These are phyloP conservation scores for Lepidium aucheri DNA, from an alignment of 345 rosid species.

Conservation along the genomic window DNA sequence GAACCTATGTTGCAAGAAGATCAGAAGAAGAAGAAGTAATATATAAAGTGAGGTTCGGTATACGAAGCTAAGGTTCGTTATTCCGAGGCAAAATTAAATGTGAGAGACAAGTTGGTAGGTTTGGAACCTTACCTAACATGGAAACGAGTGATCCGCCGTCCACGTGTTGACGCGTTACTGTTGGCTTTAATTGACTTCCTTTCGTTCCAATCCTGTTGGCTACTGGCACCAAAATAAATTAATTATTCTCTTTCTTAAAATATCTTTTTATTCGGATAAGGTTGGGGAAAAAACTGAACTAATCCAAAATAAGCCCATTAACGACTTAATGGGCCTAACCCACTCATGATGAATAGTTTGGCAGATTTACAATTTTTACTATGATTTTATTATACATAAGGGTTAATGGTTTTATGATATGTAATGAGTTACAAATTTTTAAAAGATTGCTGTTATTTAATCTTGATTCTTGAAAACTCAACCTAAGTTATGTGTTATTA, in stretches of 20 bases:
- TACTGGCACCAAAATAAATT: not conserved
- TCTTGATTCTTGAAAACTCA: too few species aligned
- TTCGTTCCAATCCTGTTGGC: constrained; percentile 18
- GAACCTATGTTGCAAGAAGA: constrained; percentile 6
- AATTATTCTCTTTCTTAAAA: not conserved
- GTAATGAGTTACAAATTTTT: too few species aligned
- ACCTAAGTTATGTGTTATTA: too few species aligned
- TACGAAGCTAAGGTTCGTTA: not conserved
- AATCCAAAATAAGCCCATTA: constrained; percentile 10
- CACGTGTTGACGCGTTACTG: constrained; percentile 32
- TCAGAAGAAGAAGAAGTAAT: not conserved
- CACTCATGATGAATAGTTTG: not conserved
- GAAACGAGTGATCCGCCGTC: constrained; percentile 18
- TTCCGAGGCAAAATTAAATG: not conserved
- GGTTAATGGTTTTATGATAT: too few species aligned
- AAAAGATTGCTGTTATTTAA: too few species aligned
- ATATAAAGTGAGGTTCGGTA: constrained; percentile 19
- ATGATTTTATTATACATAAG: too few species aligned
- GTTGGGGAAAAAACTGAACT: constrained; percentile 7
- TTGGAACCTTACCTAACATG: constrained; percentile 9
- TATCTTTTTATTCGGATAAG: constrained; percentile 20
- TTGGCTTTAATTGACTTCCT: constrained; percentile 19
- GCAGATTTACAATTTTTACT: too few species aligned
- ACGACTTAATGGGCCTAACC: constrained; percentile 6
- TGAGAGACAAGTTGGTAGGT: constrained; percentile 22